These are phyloP conservation scores for Datisca glomerata DNA, from an alignment of 306 rosid species.

Conservation along the genomic window DNA sequence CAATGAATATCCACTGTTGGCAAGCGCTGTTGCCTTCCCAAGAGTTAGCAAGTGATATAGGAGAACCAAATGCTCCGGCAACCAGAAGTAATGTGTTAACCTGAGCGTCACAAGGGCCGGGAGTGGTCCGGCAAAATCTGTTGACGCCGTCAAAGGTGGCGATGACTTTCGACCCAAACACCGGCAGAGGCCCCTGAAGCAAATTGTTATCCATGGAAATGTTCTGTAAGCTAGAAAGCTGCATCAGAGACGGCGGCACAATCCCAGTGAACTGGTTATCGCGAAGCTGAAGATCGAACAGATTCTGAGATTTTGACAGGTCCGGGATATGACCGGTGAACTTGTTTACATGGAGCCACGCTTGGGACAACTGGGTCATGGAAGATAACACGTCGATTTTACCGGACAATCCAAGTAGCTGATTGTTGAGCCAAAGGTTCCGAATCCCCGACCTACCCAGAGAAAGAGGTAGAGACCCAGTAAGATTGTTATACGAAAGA, in stretches of 20 bases:
- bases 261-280: conserved; percentile 53
- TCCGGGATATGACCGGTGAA: conserved; percentile 63
- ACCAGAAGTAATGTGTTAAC: conserved; percentile 39
- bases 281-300: conserved; percentile 67
- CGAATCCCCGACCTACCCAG: conserved; percentile 34
- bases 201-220: conserved; percentile 44
- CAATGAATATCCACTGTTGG: conserved; percentile 20
- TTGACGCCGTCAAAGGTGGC: conserved; percentile 28
- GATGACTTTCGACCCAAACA: conserved; percentile 23
- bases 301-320: conserved; percentile 25
- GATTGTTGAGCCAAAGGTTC: conserved; percentile 72
- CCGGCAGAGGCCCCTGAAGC: conserved; percentile 56
- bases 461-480: conserved; percentile 46
- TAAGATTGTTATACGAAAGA: conserved; percentile 69
- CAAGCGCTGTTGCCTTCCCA: conserved; percentile 52
- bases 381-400: conserved; percentile 32
- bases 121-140: conserved; percentile 25
- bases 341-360: conserved; percentile 63
- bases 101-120: conserved; percentile 40
- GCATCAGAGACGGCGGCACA: conserved; percentile 36
- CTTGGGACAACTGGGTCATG: conserved; percentile 47
- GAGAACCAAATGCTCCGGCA: conserved; percentile 39
- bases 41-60: conserved; percentile 20
- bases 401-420: conserved; percentile 47
- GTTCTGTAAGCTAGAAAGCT: conserved; percentile 23